Percentiles rank a stretch among this genome's conserved stretches.
Conservation (phyloP, 306 rosid genomes). For the Sesbania bispinosa region DNA sequence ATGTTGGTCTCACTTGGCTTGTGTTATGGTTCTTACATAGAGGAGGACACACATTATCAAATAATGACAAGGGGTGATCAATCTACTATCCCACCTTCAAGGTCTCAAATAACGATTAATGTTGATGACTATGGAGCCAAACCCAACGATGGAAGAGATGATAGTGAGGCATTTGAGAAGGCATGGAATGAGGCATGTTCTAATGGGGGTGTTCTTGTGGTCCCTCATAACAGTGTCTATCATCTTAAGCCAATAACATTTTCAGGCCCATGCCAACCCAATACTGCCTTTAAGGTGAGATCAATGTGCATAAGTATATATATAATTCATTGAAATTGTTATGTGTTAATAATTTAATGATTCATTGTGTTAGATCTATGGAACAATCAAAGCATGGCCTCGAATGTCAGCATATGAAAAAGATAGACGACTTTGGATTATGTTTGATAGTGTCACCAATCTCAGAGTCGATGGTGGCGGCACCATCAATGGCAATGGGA, state of each 20-base stretch:
- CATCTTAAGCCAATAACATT: conserved; percentile 60
- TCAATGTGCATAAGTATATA: neutral
- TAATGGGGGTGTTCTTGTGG: conserved; percentile 34
- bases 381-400: conserved; percentile 72
- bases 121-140: conserved; percentile 66
- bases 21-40: conserved; percentile 28
- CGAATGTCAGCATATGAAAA: conserved; percentile 36
- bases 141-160: conserved; percentile 43
- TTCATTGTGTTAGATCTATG: conserved; percentile 45
- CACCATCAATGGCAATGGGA: conserved; percentile 73
- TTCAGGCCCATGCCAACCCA: conserved; percentile 69
- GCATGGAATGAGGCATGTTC: conserved; percentile 75
- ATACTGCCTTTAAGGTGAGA: conserved; percentile 48
- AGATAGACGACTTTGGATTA: conserved; percentile 48
- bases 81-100: neutral
- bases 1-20: conserved; percentile 25
- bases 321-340: neutral
- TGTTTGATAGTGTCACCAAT: conserved; percentile 37
- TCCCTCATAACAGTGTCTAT: conserved; percentile 44
- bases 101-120: conserved; percentile 19
- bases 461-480: conserved; percentile 66
- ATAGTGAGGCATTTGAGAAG: conserved; percentile 56
- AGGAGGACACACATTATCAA: conserved; percentile 6
- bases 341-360: neutral
- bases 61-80: neutral